Base-by-base conservation (phyloP, 2,329 filamentous ascomycete genomes). In the Exophiala oligosperma region DNA sequence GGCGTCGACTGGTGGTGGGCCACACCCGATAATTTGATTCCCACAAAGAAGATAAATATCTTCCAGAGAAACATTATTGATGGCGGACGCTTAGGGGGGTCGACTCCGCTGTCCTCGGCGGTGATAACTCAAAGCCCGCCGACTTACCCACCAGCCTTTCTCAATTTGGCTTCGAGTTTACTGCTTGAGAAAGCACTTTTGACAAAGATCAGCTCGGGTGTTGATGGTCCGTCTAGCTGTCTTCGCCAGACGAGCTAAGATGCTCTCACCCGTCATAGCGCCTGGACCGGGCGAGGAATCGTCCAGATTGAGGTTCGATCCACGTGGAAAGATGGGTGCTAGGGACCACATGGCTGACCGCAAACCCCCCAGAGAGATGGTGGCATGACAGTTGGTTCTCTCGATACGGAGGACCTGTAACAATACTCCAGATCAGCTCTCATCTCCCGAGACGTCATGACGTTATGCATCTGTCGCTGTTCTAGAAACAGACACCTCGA, bases 261-360 rank as follows among this genome's bases (percentile, higher is more conserved):
- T 37, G 14, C 8, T 23, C 40, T 7, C 12, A n/a, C 4, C 11
- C 14, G 40, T 11, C 40, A 21, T 43, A 43, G 40, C 29, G 29
- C 49, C 49, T 41, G 32, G 35, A n/a, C 49, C 38, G 38, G 21
- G 49, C 23, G 37, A 37, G 35, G 2, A 23, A 26, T 35, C 32
- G 40, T 43, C 40, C 14, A 43, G 40, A 23, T 23, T n/a, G 11
- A 40, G 37, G 49, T 37, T 52, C 35, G 49, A n/a, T 51, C 35
- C 49, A 52, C 49, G 49, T 52, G 49, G 49, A 21, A 43, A 38
- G 23, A 17, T 17, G 47, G 47, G 12, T 32, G 29, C 28, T 26
- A 23, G 40, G 40, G 14, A 23, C 40, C 40, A 43, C 40, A 43
- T 43, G 40, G 40, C 7, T 21, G 6, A 23, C 9, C n/a, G 4